Evolutionary conservation across 805 yeast species (phyloP), one percentile per base, ranked within the genome.

Genomic region (Teunomyces gatunensis): DNA sequence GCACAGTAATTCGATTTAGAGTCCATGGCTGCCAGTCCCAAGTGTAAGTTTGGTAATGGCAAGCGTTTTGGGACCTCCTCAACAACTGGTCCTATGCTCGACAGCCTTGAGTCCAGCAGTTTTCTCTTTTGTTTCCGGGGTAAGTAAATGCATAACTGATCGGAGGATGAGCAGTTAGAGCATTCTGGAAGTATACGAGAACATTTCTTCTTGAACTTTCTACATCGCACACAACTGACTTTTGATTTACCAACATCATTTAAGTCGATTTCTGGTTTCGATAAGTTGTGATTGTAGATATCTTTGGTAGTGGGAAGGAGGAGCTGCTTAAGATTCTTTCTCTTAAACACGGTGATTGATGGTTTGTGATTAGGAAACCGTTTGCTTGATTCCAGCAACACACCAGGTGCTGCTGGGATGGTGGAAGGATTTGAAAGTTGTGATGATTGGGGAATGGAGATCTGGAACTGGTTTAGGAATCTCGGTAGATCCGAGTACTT

Each of bases 151-250:
- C 71, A 66, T 23, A 64, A 45, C 34, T 64, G 67, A 17, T 65
- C 69, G 9, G 69, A 63, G 7, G 58, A 54, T 12, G 48, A 47
- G 43, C 71, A 66, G 46, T 61, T 63, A 21, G 54, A 43, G 46
- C 71, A 66, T 45, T 66, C 71, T 3, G 71, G 71, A 4, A 64
- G 50, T 13, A 51, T 55, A 18, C 71, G 52, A 5, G 68, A 57
- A 50, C 71, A 66, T 45, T 59, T 65, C 48, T 63, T 61, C 44
- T 65, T 65, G 46, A 55, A 60, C 40, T 61, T 58, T 10, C 68
- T 62, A 47, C 71, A 66, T n/a, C 70, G 55, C 17, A 58, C 46
- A 43, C 71, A 66, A 49, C 67, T 64, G 20, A 55, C 52, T 28
- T 58, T 59, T 0, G 69, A 55, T 47, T 52, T 57, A 27, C 56